Percentiles rank a stretch among this genome's conserved stretches.
Evolutionary conservation across 225 moss, liverwort and hornwort species (phyloP).

Genomic region (Physcomitrellopsis africana): DNA sequence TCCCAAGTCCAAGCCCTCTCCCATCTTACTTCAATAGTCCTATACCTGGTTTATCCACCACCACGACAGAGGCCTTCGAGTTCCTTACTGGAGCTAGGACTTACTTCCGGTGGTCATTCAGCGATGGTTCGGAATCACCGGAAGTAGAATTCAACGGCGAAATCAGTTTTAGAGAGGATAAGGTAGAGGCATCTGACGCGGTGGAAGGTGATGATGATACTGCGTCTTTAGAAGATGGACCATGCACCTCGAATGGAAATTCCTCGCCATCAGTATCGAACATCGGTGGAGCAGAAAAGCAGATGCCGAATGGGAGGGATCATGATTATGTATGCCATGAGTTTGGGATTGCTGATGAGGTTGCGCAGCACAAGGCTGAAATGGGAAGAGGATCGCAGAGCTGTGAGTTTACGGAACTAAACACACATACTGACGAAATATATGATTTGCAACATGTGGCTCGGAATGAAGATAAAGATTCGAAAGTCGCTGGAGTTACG

Average conservation of each 20-base stretch:
- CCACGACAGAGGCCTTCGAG: conserved; percentile 17
- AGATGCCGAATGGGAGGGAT: background rate
- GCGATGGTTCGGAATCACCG: conserved; percentile 32
- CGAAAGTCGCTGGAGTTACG: no score
- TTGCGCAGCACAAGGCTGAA: conserved; percentile 31
- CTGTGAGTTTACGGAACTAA: conserved; percentile 34
- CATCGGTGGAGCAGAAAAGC: conserved; percentile 15
- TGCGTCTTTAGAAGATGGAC: no score
- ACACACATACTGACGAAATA: no score
- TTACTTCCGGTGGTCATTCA: conserved; percentile 33
- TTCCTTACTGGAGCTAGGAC: conserved; percentile 34
- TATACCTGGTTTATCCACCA: conserved; percentile 18
- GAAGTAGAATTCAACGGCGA: conserved; percentile 30
- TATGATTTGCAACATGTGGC: no score
- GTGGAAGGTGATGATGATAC: no score
- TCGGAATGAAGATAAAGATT: no score
- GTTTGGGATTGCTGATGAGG: conserved; percentile 30
- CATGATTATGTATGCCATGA: conserved; percentile 49
- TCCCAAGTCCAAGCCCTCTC: no score
- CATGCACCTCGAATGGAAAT: no score
- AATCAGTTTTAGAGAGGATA: no score
- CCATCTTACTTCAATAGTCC: conserved; percentile 18
- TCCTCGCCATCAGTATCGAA: no score
- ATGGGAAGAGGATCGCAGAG: conserved; percentile 39
- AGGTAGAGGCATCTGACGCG: no score